Percentiles rank a stretch among this genome's conserved stretches.
phyloP scores from a whole-genome alignment of 2,329 filamentous ascomycete genomes.

The Aureobasidium subglaciale region DNA sequence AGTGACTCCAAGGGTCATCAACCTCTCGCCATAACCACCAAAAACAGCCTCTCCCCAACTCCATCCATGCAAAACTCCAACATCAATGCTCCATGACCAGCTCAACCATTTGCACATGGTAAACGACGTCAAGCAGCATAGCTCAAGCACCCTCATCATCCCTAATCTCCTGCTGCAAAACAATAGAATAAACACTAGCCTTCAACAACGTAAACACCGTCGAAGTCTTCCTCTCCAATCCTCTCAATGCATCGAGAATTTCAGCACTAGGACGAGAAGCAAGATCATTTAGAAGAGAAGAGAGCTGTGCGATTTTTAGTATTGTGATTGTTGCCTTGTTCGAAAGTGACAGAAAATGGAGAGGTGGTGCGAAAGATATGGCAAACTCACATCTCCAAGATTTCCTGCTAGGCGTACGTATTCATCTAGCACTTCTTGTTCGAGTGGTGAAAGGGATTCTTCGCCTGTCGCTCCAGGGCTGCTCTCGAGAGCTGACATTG shows the following conservation, averaged over 20 bases:
- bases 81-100: background rate
- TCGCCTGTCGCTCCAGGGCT: conserved; percentile 14
- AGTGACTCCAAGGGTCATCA: background rate
- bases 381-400: conserved; percentile 67
- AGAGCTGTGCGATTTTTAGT: conserved; percentile 30
- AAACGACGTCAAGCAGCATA: background rate
- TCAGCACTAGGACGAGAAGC: conserved; percentile 60
- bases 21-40: background rate
- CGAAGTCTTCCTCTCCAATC: conserved; percentile 88
- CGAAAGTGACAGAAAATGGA: background rate
- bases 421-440: conserved; percentile 92
- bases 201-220: conserved; percentile 93
- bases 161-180: conserved; percentile 92
- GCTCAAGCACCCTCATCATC: conserved; percentile 46
- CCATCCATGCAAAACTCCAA: background rate
- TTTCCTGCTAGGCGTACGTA: conserved; percentile 83
- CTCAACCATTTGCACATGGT: background rate
- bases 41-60: background rate
- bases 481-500: conserved; percentile 6
- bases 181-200: conserved; percentile 97
- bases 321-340: background rate
- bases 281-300: conserved; percentile 56
- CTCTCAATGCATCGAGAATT: conserved; percentile 77
- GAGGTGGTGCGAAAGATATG: background rate
- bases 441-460: conserved; percentile 59